Conservation (phyloP, 2,329 filamentous ascomycete species). For the Tolypocladium tundrense region DNA sequence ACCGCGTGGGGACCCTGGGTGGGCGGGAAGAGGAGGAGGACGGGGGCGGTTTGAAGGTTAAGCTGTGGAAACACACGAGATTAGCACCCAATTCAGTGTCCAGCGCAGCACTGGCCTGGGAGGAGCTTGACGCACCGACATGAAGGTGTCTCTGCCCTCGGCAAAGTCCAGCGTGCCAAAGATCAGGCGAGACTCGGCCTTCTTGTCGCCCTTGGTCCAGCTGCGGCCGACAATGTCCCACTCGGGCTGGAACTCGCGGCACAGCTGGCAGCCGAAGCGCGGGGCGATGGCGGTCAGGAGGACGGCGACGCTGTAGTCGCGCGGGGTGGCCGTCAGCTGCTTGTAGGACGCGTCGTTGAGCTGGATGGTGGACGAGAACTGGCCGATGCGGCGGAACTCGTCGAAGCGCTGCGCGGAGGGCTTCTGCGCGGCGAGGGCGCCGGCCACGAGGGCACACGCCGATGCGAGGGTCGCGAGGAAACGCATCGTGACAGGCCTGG, state of each 20-base stretch:
- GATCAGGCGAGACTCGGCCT: slow-evolving; percentile 59
- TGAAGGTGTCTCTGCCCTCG: slow-evolving; percentile 74
- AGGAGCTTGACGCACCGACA: slow-evolving; percentile 54
- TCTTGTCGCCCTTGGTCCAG: slow-evolving; percentile 79
- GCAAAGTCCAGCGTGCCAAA: slow-evolving; percentile 82
- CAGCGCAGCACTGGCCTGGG: not conserved
- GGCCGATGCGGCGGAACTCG: slow-evolving; percentile 58
- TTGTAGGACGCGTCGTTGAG: slow-evolving; percentile 68
- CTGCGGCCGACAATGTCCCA: slow-evolving; percentile 80
- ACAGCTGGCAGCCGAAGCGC: slow-evolving; percentile 76
- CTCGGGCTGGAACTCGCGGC: slow-evolving; percentile 85
- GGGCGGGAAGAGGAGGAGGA: slow-evolving; percentile 78
- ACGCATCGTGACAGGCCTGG: slow-evolving; percentile 48
- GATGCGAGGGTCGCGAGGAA: slow-evolving; percentile 54
- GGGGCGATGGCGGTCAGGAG: slow-evolving; percentile 79
- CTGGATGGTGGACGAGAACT: slow-evolving; percentile 58
- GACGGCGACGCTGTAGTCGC: slow-evolving; percentile 75
- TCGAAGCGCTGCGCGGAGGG: slow-evolving; percentile 55
- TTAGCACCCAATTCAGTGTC: not conserved
- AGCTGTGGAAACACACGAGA: slow-evolving; percentile 44
- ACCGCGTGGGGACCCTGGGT: slow-evolving; percentile 73
- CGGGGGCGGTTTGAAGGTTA: slow-evolving; percentile 85
- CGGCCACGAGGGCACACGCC: slow-evolving; percentile 50
- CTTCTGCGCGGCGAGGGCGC: slow-evolving; percentile 55
- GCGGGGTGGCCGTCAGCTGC: slow-evolving; percentile 62